Conservation (phyloP, 2,329 filamentous ascomycete genomes). For the Lecanoromycetidae sp. region DNA sequence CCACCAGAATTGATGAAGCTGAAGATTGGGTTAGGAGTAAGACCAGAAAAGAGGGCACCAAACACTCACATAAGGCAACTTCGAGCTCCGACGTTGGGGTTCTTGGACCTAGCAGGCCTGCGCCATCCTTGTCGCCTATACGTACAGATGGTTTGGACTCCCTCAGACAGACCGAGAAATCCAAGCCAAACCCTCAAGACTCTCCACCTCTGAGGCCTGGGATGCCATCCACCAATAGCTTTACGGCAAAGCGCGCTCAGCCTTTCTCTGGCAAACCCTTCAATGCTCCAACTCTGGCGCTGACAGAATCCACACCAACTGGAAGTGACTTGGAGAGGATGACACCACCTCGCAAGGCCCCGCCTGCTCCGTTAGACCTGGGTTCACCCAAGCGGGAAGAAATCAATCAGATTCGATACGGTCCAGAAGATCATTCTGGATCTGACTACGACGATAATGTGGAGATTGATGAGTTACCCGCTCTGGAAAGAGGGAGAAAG, state of each 20-base stretch:
- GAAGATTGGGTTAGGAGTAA: conserved; percentile 11
- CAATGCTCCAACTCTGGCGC: conserved; percentile 24
- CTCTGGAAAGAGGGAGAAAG: conserved; percentile 56
- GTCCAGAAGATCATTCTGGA: conserved; percentile 51
- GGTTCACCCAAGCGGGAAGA: conserved; percentile 24
- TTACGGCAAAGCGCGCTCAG: conserved; percentile 18
- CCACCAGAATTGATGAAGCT: neutral
- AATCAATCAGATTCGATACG: conserved; percentile 28
- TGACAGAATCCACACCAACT: conserved; percentile 36
- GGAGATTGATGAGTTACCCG: conserved; percentile 52
- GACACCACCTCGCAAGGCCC: conserved; percentile 61
- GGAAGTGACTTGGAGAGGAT: conserved; percentile 39
- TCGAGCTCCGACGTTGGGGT: conserved; percentile 15
- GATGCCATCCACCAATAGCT: conserved; percentile 17
- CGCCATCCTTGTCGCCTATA: conserved; percentile 5
- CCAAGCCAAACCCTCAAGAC: neutral
- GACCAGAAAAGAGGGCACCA: neutral
- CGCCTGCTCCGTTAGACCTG: conserved; percentile 73
- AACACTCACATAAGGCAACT: conserved; percentile 14
- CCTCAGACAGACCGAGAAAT: neutral
- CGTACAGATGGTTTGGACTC: conserved; percentile 1
- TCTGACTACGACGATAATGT: conserved; percentile 69
- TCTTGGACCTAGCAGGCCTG: conserved; percentile 5
- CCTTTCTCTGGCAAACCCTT: conserved; percentile 17
- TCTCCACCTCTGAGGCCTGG: conserved; percentile 10